phyloP scores from a whole-genome alignment of 2,329 filamentous ascomycete species.

The Xylaria sp. region DNA sequence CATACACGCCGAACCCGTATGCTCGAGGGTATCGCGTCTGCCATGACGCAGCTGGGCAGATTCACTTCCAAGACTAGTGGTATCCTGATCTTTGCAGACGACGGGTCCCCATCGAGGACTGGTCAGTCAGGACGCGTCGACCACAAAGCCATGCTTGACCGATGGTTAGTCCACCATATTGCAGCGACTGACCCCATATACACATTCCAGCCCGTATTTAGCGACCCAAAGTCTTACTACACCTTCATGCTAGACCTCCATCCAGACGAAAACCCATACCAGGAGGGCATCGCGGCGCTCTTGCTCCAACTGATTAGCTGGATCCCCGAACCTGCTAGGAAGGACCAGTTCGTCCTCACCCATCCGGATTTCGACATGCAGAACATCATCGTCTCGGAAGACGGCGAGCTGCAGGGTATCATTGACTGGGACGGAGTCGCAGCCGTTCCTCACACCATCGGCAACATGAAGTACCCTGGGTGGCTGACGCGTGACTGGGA shows the following conservation, averaged over 20 bases:
- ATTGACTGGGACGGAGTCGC: conserved; percentile 6
- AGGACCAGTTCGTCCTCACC: neutral
- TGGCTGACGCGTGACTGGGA: conserved; percentile 5
- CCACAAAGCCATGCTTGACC: conserved; percentile 12
- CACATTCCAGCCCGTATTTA: neutral
- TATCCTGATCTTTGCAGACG: neutral
- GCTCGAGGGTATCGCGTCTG: conserved; percentile 10
- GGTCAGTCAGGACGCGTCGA: neutral
- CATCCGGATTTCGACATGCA: conserved; percentile 3
- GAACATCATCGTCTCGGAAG: conserved; percentile 1
- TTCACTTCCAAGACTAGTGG: conserved; percentile 6
- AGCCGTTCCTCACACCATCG: neutral
- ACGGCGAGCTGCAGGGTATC: neutral
- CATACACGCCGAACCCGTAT: conserved; percentile 1
- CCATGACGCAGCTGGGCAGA: conserved; percentile 3
- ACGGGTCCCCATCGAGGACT: neutral
- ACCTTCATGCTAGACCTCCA: conserved; percentile 10
- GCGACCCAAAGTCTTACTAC: conserved; percentile 9
- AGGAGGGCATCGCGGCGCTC: neutral
- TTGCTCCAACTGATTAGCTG: conserved; percentile 12
- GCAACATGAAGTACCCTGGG: neutral
- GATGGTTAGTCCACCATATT: conserved; percentile 4
- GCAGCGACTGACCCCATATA: conserved; percentile 7
- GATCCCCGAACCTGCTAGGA: conserved; percentile 6
- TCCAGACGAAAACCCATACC: neutral